phyloP scores from a whole-genome alignment of 805 yeast species.

The Ogataea methanolica region DNA sequence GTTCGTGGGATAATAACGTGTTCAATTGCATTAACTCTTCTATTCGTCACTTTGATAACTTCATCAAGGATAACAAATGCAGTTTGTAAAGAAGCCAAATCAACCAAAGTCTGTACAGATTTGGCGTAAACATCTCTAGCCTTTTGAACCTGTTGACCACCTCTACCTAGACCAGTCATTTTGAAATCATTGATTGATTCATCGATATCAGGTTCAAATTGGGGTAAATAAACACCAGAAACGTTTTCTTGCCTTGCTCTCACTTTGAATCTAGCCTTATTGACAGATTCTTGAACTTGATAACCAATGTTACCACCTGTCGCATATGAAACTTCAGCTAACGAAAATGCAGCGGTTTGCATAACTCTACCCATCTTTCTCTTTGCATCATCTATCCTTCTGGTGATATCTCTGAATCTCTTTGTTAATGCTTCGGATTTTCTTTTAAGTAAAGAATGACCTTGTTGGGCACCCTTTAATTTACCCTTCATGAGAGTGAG shows the following conservation, averaged over 20 bases:
- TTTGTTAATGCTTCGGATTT: constrained; percentile 96
- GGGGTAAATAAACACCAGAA: constrained; percentile 91
- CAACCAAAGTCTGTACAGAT: constrained; percentile 96
- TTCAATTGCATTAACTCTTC: constrained; percentile 98
- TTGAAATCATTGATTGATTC: constrained; percentile 89
- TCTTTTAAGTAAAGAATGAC: constrained; percentile 88
- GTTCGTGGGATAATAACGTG: constrained; percentile 98
- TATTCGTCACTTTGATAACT: constrained; percentile 94
- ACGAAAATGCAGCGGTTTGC: constrained; percentile 97
- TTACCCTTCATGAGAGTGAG: constrained; percentile 91
- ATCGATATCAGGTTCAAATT: constrained; percentile 81
- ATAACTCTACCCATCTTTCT: constrained; percentile 97
- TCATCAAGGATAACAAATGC: constrained; percentile 96
- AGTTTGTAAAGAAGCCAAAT: constrained; percentile 91
- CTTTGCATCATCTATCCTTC: constrained; percentile 89
- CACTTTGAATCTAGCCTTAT: constrained; percentile 84
- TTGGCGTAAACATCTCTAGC: constrained; percentile 91
- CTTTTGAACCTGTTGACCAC: constrained; percentile 96
- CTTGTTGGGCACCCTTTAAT: constrained; percentile 95
- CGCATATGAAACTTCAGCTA: constrained; percentile 96
- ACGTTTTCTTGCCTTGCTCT: constrained; percentile 93
- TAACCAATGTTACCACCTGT: constrained; percentile 94
- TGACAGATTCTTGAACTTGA: constrained; percentile 93
- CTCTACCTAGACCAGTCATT: constrained; percentile 95
- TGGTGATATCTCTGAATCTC: constrained; percentile 93